phyloP scores from a whole-genome alignment of 768 basidiomycete species.

The Cantharellus anzutake region DNA sequence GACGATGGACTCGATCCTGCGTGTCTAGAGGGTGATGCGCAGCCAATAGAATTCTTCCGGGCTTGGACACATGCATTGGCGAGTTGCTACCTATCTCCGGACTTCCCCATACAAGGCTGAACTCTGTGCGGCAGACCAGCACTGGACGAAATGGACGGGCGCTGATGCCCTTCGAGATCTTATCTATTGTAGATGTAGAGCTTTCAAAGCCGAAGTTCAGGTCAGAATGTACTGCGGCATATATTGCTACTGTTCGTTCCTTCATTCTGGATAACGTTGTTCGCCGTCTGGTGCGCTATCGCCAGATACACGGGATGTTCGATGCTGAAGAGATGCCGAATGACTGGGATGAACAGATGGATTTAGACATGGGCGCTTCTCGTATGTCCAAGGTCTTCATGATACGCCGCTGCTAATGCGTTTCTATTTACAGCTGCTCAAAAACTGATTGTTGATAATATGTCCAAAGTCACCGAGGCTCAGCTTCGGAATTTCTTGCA shows the following conservation, averaged over 20 bases:
- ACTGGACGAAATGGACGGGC: slow-evolving; percentile 38
- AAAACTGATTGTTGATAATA: slow-evolving; percentile 69
- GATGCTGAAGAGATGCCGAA: slow-evolving; percentile 54
- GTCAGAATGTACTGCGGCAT: slow-evolving; percentile 52
- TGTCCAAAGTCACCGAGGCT: slow-evolving; percentile 65
- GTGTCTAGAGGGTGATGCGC: slow-evolving; percentile 86
- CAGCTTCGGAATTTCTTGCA: slow-evolving; percentile 68
- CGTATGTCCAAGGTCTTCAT: slow-evolving; percentile 24
- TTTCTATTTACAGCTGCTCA: slow-evolving; percentile 22
- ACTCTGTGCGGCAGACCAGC: slow-evolving; percentile 30
- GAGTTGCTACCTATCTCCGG: not conserved
- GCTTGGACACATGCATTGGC: slow-evolving; percentile 76
- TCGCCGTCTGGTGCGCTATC: slow-evolving; percentile 40
- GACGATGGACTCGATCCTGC: slow-evolving; percentile 96
- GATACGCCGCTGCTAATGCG: not conserved
- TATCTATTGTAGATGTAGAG: slow-evolving; percentile 48
- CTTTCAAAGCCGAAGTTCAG: slow-evolving; percentile 38
- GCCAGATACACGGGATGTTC: slow-evolving; percentile 62
- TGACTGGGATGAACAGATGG: slow-evolving; percentile 63
- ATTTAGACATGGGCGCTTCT: slow-evolving; percentile 55
- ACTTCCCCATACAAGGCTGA: not conserved
- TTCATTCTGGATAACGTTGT: slow-evolving; percentile 58
- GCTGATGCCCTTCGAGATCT: slow-evolving; percentile 73
- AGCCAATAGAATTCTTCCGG: slow-evolving; percentile 76
- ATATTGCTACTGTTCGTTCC: slow-evolving; percentile 42